Percentiles rank a stretch among this genome's conserved stretches.
phyloP scores from a whole-genome alignment of 2,329 filamentous ascomycete genomes.

The Coleophoma crateriformis region DNA sequence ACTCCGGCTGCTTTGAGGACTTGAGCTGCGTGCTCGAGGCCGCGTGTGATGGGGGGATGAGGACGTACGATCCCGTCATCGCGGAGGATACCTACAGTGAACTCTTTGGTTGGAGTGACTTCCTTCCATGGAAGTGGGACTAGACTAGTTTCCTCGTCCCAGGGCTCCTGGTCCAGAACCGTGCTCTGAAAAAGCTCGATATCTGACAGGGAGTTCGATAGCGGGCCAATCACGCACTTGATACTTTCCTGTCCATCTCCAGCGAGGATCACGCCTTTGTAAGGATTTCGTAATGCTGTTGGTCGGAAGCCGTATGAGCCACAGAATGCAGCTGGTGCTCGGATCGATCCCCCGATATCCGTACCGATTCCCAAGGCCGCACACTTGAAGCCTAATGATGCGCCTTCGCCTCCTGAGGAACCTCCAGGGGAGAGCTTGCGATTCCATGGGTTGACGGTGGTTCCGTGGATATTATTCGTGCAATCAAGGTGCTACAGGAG shows the following conservation, averaged over 20 bases:
- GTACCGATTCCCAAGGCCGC: constrained; percentile 34
- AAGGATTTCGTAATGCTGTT: constrained; percentile 20
- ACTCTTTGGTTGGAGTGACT: constrained; percentile 9
- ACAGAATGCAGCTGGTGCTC: constrained; percentile 30
- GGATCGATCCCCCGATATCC: constrained; percentile 37
- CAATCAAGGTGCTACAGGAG: constrained; percentile 31
- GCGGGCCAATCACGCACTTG: constrained; percentile 26
- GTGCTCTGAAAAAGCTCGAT: constrained; percentile 27
- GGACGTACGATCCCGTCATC: constrained; percentile 25
- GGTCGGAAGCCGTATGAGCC: constrained; percentile 20
- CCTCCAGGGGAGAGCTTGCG: constrained; percentile 54
- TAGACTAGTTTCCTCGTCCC: constrained; percentile 27
- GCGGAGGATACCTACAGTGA: constrained; percentile 28
- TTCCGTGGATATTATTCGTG: constrained; percentile 52
- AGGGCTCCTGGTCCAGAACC: constrained; percentile 24
- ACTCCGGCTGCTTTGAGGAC: constrained; percentile 24
- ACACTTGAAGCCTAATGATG: constrained; percentile 33
- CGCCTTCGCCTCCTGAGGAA: constrained; percentile 57
- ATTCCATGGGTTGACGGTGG: constrained; percentile 43
- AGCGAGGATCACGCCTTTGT: constrained; percentile 22
- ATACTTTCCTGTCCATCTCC: constrained; percentile 29
- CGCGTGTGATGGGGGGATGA: constrained; percentile 29
- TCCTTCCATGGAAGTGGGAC: constrained; percentile 28
- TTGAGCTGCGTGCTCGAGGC: constrained; percentile 19
- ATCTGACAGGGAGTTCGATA: constrained; percentile 23